Evolutionary conservation across 164 flowering plant genomes (phyloP), one percentile per base, ranked within the genome.

Genomic region (Aristolochia contorta): DNA sequence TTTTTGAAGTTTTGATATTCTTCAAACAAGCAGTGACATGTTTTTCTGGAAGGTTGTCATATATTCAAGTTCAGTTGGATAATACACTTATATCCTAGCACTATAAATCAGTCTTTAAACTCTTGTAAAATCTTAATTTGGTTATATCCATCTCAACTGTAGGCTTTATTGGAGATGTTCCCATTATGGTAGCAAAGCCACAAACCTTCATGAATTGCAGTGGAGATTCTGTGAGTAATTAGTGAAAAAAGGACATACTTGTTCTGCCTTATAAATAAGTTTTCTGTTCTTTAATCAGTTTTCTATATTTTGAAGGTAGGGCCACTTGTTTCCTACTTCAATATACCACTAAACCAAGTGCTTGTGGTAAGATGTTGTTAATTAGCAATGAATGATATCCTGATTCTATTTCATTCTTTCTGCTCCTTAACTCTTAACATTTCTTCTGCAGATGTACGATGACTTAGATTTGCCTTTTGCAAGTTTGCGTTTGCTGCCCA

Each of bases 151-250:
- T 18, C 53, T 49, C 53, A 49, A 49, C 8, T 49, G 53, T 18
- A 20, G 43, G 43, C 43, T 37, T 37, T 37, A 85, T 94, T 63
- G 95, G 89, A 60, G 74, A 82, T 75, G 81, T 84, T 69, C 93
- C 99, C 6, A 84, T 94, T 53, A 82, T 94, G 74, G 82, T 94
- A 66, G 95, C 97, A 48, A 94, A 94, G 69, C 99, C 99, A 6
- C 99, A 94, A 67, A 94, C 97, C 57, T 94, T 82, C 65, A 91
- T 94, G 99, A 91, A 90, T 76, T 72, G 66, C 30, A 91, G 96
- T 63, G 99, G 97, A 77, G 88, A 86, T 80, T 93, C 99, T 72
- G 99, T 93, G 84, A 90, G 97, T 91, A 70, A 50, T 15, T 27
- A 6, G 19, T n/a, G 41, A 33, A 13, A 32, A 19, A 65, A 49